A percentile compares a stretch with the other conserved stretches of the same genome.
These are phyloP conservation scores for Arthroderma uncinatum DNA, from an alignment of 2,329 filamentous ascomycete genomes.

Conservation along the genomic window DNA sequence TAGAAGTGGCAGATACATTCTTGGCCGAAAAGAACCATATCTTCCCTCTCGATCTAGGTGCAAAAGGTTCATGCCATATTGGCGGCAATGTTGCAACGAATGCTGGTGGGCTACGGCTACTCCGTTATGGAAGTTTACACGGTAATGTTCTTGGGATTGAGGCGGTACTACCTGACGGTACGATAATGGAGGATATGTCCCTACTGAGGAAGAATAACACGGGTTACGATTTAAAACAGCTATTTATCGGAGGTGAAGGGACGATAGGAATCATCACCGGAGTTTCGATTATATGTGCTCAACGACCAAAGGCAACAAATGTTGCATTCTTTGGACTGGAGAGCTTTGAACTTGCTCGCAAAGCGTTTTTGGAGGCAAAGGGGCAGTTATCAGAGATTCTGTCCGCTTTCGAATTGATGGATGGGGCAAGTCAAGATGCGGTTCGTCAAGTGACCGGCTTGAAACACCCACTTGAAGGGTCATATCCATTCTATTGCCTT, in stretches of 20 bases:
- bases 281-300: slow-evolving; percentile 79
- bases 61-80: slow-evolving; percentile 93
- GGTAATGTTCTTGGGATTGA: slow-evolving; percentile 87
- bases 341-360: slow-evolving; percentile 78
- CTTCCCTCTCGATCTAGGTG: slow-evolving; percentile 93
- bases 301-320: slow-evolving; percentile 76
- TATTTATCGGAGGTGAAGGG: slow-evolving; percentile 91
- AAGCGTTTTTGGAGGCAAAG: slow-evolving; percentile 82
- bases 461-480: slow-evolving; percentile 67
- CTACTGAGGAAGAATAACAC: slow-evolving; percentile 97
- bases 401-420: slow-evolving; percentile 97
- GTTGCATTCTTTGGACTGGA: slow-evolving; percentile 89
- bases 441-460: slow-evolving; percentile 64
- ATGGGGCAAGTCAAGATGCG: slow-evolving; percentile 66
- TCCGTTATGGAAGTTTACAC: slow-evolving; percentile 89
- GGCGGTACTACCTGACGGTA: slow-evolving; percentile 86
- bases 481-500: slow-evolving; percentile 90
- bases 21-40: slow-evolving; percentile 74
- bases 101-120: slow-evolving; percentile 76
- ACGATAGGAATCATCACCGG: slow-evolving; percentile 91
- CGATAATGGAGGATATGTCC: slow-evolving; percentile 76
- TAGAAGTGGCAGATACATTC: slow-evolving; percentile 79
- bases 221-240: slow-evolving; percentile 91
- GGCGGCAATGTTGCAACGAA: slow-evolving; percentile 95
- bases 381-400: slow-evolving; percentile 84